These are phyloP conservation scores for Viola odorata DNA, from an alignment of 345 rosid species.

Conservation along the genomic window DNA sequence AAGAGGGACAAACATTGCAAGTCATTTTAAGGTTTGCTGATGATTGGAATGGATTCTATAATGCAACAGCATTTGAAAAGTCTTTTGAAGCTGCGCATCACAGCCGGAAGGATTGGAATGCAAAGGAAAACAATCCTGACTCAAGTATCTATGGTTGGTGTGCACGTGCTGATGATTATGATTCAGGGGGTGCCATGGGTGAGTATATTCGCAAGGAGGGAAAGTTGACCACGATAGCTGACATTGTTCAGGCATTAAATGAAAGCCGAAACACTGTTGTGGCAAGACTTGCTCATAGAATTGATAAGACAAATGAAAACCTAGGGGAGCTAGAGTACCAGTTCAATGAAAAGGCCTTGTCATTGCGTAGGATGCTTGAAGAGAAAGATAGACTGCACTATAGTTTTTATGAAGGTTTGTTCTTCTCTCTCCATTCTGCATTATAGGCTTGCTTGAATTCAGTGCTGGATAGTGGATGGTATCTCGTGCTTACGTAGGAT, in stretches of 20 bases:
- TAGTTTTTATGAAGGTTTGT: constrained; percentile 64
- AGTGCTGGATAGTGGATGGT: not conserved
- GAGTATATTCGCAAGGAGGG: constrained; percentile 59
- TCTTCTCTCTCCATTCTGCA: not conserved
- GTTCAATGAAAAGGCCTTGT: constrained; percentile 54
- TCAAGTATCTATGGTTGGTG: constrained; percentile 61
- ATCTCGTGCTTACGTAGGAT: not conserved
- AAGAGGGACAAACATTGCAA: constrained; percentile 26
- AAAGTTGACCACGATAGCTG: constrained; percentile 46
- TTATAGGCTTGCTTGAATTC: not conserved
- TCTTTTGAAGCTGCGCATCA: constrained; percentile 41
- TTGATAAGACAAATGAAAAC: constrained; percentile 60
- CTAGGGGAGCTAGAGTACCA: constrained; percentile 43
- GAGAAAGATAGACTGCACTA: constrained; percentile 60
- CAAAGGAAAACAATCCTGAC: constrained; percentile 25
- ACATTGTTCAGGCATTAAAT: constrained; percentile 40
- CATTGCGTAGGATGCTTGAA: constrained; percentile 55
- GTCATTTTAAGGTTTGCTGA: constrained; percentile 52
- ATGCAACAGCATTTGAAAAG: constrained; percentile 59
- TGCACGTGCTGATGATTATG: constrained; percentile 67
- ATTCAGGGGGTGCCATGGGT: constrained; percentile 57
- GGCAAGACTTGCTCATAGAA: constrained; percentile 42
- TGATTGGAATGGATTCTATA: constrained; percentile 59
- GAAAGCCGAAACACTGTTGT: constrained; percentile 39
- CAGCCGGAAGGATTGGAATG: constrained; percentile 55